phyloP scores from a whole-genome alignment of 2,329 filamentous ascomycete genomes.

The Bisporella sp. region DNA sequence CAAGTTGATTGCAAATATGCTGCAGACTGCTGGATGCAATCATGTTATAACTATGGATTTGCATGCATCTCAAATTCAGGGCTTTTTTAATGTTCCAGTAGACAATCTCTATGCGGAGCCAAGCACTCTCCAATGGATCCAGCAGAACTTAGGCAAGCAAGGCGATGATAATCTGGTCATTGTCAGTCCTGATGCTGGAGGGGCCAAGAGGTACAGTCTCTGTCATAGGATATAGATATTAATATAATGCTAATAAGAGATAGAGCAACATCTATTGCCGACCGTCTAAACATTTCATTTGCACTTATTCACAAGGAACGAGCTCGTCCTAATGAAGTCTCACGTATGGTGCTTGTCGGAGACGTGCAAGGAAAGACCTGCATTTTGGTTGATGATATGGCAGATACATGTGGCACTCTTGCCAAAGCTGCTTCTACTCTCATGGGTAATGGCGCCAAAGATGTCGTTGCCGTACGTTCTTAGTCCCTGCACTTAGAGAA shows the following conservation, averaged over 20 bases:
- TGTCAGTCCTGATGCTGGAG: conserved; percentile 89
- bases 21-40: conserved; percentile 88
- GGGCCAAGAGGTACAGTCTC: conserved; percentile 67
- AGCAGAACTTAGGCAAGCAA: conserved; percentile 66
- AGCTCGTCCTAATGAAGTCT: conserved; percentile 83
- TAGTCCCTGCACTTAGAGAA: background rate
- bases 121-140: conserved; percentile 84
- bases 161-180: conserved; percentile 70
- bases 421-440: conserved; percentile 86
- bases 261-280: conserved; percentile 84
- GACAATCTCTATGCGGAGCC: conserved; percentile 89
- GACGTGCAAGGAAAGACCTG: conserved; percentile 87
- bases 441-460: conserved; percentile 75
- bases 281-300: conserved; percentile 83
- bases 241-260: background rate
- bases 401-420: conserved; percentile 85
- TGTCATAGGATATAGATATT: background rate
- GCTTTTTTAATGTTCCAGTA: conserved; percentile 80
- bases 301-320: conserved; percentile 97
- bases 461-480: conserved; percentile 65
- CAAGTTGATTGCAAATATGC: conserved; percentile 94
- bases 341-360: conserved; percentile 91
- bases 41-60: conserved; percentile 95
- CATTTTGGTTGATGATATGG: conserved; percentile 97
- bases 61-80: conserved; percentile 88